A percentile compares a stretch with the other conserved stretches of the same genome.
Evolutionary conservation across 2,329 filamentous ascomycete species (phyloP).

Genomic region (Aspergillus sp.): DNA sequence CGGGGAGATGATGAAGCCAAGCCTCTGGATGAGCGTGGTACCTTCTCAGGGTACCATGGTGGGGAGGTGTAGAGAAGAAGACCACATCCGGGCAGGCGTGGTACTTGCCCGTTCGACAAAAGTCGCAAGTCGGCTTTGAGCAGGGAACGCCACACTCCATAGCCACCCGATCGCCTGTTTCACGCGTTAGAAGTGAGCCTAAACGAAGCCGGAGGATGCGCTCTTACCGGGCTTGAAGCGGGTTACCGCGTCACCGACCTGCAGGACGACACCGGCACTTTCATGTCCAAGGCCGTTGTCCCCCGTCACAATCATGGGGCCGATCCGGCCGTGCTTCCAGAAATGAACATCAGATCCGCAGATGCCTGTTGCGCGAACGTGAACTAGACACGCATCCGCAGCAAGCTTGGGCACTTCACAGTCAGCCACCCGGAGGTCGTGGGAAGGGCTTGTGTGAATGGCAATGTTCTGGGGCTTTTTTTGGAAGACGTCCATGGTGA

Average conservation of each 20-base stretch:
- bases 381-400: conserved; percentile 15
- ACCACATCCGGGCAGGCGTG: conserved; percentile 20
- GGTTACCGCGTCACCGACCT: conserved; percentile 17
- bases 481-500: conserved; percentile 15
- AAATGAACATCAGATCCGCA: conserved; percentile 22
- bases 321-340: conserved; percentile 22
- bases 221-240: conserved; percentile 18
- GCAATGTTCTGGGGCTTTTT: conserved; percentile 18
- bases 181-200: background rate
- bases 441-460: conserved; percentile 18
- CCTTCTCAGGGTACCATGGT: conserved; percentile 19
- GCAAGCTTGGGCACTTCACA: conserved; percentile 17
- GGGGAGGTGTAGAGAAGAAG: conserved; percentile 22
- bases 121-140: conserved; percentile 18
- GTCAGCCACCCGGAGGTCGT: conserved; percentile 20
- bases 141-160: conserved; percentile 21
- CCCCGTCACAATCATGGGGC: conserved; percentile 18
- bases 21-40: conserved; percentile 21
- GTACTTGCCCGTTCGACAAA: conserved; percentile 19
- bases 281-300: conserved; percentile 23
- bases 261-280: conserved; percentile 18
- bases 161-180: conserved; percentile 19
- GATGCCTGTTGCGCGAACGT: conserved; percentile 20
- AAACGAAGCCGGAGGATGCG: background rate
- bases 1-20: conserved; percentile 19